Evolutionary conservation across 345 rosid genomes (phyloP), one percentile per base, ranked within the genome.

Genomic region (Linum trigynum): DNA sequence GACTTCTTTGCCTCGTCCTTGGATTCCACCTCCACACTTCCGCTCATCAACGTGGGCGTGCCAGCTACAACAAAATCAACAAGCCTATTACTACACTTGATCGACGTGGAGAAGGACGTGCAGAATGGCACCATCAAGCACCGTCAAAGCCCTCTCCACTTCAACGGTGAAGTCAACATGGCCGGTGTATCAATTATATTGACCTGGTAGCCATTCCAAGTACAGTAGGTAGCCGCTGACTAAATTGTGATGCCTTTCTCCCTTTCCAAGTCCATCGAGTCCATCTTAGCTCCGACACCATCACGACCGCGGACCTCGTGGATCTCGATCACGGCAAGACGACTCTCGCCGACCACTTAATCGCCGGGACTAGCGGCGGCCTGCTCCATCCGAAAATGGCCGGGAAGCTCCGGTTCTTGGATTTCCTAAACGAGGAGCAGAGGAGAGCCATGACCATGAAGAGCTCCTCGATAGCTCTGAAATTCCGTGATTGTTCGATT

Each of bases 241-340:
- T 95, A 97, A 71, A 95, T 95, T 0, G 99, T 95, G 70, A 95
- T 91, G n/a, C 98, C 99, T 72, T 91, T 95, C 79, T 95, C 99
- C 14, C 99, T 77, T 62, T 95, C 99, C 76, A 95, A 84, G 68
- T 95, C 99, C 99, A 91, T 95, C 38, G 96, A 91, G 61, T 95
- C 99, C 99, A 95, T 91, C 80, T 91, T 95, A 2, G 99, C 99
- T 5, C 99, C 99, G 11, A 95, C 94, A 8, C 98, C 99, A 37
- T 95, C 99, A 41, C 83, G 85, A 23, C 99, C 99, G 12, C 97
- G 81, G 38, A 95, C 99, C 80, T 91, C 99, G 58, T 95, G 99
- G 71, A 95, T 95, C 86, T 90, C 39, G 99, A 94, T 78, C 99
- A 94, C 64, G 99, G 99, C 32, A 90, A 94, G 68, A 90, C 99